Evolutionary conservation across 345 rosid species (phyloP).

Genomic region (Salix purpurea): DNA sequence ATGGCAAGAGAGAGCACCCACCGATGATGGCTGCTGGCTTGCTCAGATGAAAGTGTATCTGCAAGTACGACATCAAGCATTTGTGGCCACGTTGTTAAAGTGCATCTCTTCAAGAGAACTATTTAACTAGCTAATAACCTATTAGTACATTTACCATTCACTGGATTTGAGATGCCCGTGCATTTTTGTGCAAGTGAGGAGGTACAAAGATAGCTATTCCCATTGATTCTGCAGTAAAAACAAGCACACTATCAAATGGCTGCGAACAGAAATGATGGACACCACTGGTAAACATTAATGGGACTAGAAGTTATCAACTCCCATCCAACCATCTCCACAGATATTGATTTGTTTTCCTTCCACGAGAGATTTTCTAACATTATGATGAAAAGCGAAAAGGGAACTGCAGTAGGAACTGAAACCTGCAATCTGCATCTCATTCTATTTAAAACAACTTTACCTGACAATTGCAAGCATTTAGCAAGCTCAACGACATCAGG

Average conservation of each 20-base stretch:
- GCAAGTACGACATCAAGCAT: constrained; percentile 18
- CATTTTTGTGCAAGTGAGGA: constrained; percentile 45
- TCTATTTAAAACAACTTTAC: background rate
- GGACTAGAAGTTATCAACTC: background rate
- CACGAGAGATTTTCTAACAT: background rate
- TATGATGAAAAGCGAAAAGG: background rate
- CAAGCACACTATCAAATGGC: constrained; percentile 5
- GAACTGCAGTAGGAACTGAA: background rate
- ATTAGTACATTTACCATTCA: constrained; percentile 45
- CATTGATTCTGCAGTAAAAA: constrained; percentile 45
- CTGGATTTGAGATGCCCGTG: constrained; percentile 44
- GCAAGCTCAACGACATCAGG: background rate
- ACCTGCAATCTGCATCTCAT: background rate
- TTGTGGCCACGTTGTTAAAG: constrained; percentile 2
- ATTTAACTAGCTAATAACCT: background rate
- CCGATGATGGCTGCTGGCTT: constrained; percentile 33
- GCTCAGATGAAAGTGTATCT: constrained; percentile 43
- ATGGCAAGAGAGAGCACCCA: constrained; percentile 66
- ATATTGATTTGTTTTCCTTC: too few relatives aligned
- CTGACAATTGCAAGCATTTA: background rate
- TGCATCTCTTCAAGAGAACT: background rate
- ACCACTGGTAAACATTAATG: background rate
- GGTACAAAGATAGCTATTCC: constrained; percentile 72
- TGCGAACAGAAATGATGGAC: background rate
- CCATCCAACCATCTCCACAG: background rate